Conservation (phyloP, 73 alveolate genomes). For the Urostyla sp. region DNA sequence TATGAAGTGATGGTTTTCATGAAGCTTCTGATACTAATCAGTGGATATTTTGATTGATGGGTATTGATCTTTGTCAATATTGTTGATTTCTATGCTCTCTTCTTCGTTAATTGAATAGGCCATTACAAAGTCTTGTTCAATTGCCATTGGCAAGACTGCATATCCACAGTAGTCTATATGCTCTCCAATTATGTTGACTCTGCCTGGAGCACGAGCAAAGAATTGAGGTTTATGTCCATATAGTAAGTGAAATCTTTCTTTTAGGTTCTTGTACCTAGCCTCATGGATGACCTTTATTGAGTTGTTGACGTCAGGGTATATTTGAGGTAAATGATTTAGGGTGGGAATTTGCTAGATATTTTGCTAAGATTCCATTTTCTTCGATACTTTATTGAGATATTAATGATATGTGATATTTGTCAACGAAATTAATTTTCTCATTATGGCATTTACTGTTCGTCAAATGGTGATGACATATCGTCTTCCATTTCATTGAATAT, state of each 20-base stretch:
- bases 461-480: too few species aligned
- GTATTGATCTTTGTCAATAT: constrained; percentile 72
- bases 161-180: constrained; percentile 94
- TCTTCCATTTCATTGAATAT: too few species aligned
- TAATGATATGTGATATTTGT: too few species aligned
- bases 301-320: constrained; percentile 27
- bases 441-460: too few species aligned
- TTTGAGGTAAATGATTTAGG: constrained; percentile 35
- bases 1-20: constrained; percentile 65
- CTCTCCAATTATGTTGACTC: constrained; percentile 95
- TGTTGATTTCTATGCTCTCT: constrained; percentile 70
- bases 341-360: too few species aligned
- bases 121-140: constrained; percentile 84
- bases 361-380: too few species aligned
- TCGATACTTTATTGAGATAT: too few species aligned
- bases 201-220: constrained; percentile 88
- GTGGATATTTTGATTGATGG: constrained; percentile 69
- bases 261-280: constrained; percentile 37
- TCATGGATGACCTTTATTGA: constrained; percentile 30
- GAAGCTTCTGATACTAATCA: constrained; percentile 70
- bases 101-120: constrained; percentile 73
- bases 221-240: constrained; percentile 62
- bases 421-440: too few species aligned
- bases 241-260: constrained; percentile 54
- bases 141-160: constrained; percentile 89